Percentiles rank a stretch among this genome's conserved stretches.
These are phyloP conservation scores for Metarhizium guizhouense DNA, from an alignment of 2,329 filamentous ascomycete genomes.

Conservation along the genomic window DNA sequence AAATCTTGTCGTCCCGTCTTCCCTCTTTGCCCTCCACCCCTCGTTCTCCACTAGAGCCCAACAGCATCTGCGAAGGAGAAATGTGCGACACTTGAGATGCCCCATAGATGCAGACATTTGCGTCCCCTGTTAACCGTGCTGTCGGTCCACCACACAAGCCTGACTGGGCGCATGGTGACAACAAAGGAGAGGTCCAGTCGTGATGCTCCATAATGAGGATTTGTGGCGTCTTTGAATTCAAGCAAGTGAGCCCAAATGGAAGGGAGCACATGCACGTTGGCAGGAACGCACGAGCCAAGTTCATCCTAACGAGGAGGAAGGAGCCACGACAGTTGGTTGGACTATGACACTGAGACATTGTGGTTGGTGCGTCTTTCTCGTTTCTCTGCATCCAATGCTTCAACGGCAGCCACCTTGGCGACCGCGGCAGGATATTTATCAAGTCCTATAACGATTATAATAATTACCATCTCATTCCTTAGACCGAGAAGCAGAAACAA, in stretches of 20 bases:
- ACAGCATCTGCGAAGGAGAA: neutral
- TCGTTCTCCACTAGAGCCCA: neutral
- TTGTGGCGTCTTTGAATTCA: neutral
- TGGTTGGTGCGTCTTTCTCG: neutral
- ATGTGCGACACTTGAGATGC: neutral
- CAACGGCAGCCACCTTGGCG: neutral
- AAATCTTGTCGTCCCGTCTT: neutral
- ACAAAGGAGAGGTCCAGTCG: neutral
- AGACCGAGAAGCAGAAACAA: too few species aligned
- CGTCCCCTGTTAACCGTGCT: neutral
- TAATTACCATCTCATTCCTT: too few species aligned
- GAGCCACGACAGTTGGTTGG: neutral
- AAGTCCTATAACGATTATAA: too few species aligned
- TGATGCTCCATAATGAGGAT: neutral
- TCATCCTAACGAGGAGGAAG: constrained; percentile 1
- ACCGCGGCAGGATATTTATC: too few species aligned
- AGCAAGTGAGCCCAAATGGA: neutral
- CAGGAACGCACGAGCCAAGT: constrained; percentile 6
- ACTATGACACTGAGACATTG: constrained; percentile 2
- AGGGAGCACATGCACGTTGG: neutral
- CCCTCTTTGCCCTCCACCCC: too few species aligned
- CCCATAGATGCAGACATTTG: neutral
- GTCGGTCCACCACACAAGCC: neutral
- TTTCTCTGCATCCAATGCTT: neutral
- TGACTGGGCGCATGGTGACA: neutral